Evolutionary conservation across 208 protist genomes (phyloP).

Genomic region (Acanthamoeba sp.): DNA sequence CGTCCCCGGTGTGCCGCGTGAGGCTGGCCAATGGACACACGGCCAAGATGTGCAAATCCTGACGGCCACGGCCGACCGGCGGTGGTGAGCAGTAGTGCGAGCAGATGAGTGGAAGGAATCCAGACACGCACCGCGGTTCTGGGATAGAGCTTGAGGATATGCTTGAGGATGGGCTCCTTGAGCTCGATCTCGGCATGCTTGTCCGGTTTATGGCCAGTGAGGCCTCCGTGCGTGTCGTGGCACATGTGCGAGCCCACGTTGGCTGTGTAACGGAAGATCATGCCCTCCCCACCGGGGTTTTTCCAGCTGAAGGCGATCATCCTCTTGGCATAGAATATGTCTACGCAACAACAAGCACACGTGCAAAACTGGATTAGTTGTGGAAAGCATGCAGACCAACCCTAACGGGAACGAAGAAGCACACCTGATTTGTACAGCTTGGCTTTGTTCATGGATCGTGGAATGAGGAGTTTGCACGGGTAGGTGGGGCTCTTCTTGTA

Average conservation of each 20-base stretch:
- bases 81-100: background rate
- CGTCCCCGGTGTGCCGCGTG: background rate
- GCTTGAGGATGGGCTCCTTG: conserved; percentile 50
- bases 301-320: conserved; percentile 61
- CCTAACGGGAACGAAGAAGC: background rate
- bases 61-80: too few relatives aligned
- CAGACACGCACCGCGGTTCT: background rate
- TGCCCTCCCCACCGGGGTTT: background rate
- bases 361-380: background rate
- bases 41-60: conserved; percentile 14
- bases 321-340: conserved; percentile 19
- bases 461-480: conserved; percentile 6
- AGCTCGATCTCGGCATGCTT: background rate
- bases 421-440: conserved; percentile 31
- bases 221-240: background rate
- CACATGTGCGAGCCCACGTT: conserved; percentile 15
- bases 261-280: conserved; percentile 28
- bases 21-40: background rate
- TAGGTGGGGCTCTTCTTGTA: conserved; percentile 58
- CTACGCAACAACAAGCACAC: background rate
- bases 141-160: conserved; percentile 57
- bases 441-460: conserved; percentile 48
- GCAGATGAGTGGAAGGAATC: background rate
- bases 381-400: background rate
- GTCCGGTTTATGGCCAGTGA: background rate